phyloP scores from a whole-genome alignment of 495 filamentous ascomycete species.

The Annulohypoxylon nitens region DNA sequence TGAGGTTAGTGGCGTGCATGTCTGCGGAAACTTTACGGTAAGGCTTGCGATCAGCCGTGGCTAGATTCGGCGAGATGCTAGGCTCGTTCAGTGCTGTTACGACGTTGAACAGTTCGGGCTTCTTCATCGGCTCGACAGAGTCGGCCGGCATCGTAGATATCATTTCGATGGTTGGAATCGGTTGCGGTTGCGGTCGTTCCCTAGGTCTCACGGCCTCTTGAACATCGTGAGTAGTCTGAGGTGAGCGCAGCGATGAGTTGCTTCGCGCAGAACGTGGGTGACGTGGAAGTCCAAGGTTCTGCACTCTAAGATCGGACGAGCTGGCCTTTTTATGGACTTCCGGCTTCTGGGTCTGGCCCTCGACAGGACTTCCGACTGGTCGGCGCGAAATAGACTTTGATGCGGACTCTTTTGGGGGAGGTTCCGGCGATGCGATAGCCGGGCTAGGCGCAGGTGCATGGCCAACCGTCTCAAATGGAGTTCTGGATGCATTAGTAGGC shows the following conservation, averaged over 20 bases:
- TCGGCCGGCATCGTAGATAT: slow-evolving; percentile 26
- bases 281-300: slow-evolving; percentile 31
- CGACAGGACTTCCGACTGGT: slow-evolving; percentile 34
- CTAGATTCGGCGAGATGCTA: slow-evolving; percentile 10
- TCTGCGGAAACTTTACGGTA: slow-evolving; percentile 36
- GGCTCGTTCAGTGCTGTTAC: slow-evolving; percentile 39
- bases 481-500: slow-evolving; percentile 15
- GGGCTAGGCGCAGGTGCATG: slow-evolving; percentile 28
- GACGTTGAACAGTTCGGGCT: slow-evolving; percentile 38
- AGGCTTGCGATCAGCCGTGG: slow-evolving; percentile 22
- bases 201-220: slow-evolving; percentile 29
- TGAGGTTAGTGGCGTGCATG: slow-evolving; percentile 21
- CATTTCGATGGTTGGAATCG: slow-evolving; percentile 17
- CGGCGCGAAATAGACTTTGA: slow-evolving; percentile 39
- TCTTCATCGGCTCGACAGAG: slow-evolving; percentile 35
- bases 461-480: slow-evolving; percentile 23
- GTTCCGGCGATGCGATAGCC: slow-evolving; percentile 24
- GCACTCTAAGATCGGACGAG: slow-evolving; percentile 31
- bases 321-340: slow-evolving; percentile 42
- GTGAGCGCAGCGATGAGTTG: slow-evolving; percentile 36
- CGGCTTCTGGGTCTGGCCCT: slow-evolving; percentile 13
- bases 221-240: slow-evolving; percentile 16
- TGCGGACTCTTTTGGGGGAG: slow-evolving; percentile 43
- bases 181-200: slow-evolving; percentile 19
- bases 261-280: slow-evolving; percentile 39